These are phyloP conservation scores for Globisporangium middletonii DNA, from an alignment of 352 stramenopile genomes.

Conservation along the genomic window DNA sequence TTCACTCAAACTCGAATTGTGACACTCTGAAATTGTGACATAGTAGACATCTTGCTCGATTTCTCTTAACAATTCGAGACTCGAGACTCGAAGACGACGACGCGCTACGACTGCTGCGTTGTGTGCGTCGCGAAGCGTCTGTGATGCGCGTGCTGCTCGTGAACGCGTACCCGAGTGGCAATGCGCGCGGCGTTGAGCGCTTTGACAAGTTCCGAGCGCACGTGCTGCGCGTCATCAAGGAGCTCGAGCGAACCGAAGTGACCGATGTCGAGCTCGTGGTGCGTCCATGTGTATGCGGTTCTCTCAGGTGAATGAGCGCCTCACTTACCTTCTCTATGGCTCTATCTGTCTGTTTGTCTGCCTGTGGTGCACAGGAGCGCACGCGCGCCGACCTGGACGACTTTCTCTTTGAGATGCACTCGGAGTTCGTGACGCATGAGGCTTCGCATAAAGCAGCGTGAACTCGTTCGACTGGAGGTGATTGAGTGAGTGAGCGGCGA, in stretches of 20 bases:
- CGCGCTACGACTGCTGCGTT: too few species aligned
- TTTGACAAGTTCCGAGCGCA: constrained; percentile 51
- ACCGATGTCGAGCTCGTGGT: constrained; percentile 60
- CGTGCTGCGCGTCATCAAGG: constrained; percentile 36
- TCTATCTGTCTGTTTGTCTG: background rate
- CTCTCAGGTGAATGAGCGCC: background rate
- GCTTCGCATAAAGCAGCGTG: too few species aligned
- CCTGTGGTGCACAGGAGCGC: constrained; percentile 32
- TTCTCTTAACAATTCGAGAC: too few species aligned
- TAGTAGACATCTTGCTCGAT: too few species aligned
- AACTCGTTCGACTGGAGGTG: too few species aligned
- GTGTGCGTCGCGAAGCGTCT: too few species aligned
- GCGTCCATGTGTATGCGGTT: constrained; percentile 6
- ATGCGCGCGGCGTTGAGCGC: constrained; percentile 22
- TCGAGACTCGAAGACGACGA: too few species aligned
- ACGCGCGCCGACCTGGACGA: constrained; percentile 55
- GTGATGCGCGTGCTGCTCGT: constrained; percentile 69
- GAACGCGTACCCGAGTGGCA: constrained; percentile 62
- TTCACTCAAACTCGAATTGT: too few species aligned
- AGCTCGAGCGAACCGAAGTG: constrained; percentile 59
- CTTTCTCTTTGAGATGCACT: constrained; percentile 75
- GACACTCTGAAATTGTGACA: too few species aligned
- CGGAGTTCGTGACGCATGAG: constrained; percentile 40
- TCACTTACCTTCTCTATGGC: background rate
- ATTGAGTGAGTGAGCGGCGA: too few species aligned